phyloP scores from a whole-genome alignment of 139 green algal species.

The Microglena sp. region DNA sequence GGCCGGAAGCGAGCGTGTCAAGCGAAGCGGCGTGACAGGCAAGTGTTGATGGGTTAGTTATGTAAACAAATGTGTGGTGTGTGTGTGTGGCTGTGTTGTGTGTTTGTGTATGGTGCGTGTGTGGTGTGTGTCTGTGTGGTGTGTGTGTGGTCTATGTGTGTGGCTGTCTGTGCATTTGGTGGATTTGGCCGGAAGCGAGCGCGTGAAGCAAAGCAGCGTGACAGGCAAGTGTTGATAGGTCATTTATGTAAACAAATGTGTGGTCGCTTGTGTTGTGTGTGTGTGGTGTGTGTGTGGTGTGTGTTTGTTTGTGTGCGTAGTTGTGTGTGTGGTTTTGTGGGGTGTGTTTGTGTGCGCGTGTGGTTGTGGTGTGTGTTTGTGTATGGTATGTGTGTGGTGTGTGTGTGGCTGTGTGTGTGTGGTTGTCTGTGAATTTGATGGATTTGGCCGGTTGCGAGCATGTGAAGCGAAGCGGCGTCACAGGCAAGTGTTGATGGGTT shows the following conservation, averaged over 20 bases:
- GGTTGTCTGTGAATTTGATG: slow-evolving; percentile 60
- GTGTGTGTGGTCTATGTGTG: slow-evolving; percentile 38
- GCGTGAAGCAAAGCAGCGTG: slow-evolving; percentile 42
- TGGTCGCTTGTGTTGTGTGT: no score
- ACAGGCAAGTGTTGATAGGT: slow-evolving; percentile 37
- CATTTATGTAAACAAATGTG: no score
- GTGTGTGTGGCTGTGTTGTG: slow-evolving; percentile 57
- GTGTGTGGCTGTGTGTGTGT: no score
- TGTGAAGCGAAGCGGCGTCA: slow-evolving; percentile 44
- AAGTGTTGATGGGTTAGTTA: no score
- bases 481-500: slow-evolving; percentile 33
- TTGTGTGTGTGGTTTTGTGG: no score
- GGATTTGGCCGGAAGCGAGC: slow-evolving; percentile 40
- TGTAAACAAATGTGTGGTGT: no score
- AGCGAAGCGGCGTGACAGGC: slow-evolving; percentile 44
- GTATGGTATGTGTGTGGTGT: slow-evolving; percentile 31
- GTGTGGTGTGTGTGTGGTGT: no score
- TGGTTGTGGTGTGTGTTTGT: slow-evolving; percentile 48
- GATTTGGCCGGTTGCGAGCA: slow-evolving; percentile 40
- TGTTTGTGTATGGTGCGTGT: slow-evolving; percentile 40
- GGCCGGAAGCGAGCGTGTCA: slow-evolving; percentile 34
- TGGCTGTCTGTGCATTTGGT: slow-evolving; percentile 42
- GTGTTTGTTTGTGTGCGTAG: no score
- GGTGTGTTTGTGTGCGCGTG: no score
- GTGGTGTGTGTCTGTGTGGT: slow-evolving; percentile 33